phyloP scores from a whole-genome alignment of 1,139 yeast species.

The Candida dubliniensis region DNA sequence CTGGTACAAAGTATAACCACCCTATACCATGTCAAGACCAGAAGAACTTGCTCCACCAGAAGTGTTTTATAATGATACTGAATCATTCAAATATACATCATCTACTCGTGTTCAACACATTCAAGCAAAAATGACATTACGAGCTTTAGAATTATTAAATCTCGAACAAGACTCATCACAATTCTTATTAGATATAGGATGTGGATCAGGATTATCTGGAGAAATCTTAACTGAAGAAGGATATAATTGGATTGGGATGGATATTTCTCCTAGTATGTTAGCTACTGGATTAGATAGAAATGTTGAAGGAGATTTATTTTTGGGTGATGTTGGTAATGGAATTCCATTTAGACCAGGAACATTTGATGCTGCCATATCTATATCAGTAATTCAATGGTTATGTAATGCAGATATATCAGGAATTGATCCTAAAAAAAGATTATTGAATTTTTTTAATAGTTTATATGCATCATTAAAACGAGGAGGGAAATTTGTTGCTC shows the following conservation, averaged over 20 bases:
- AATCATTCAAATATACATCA: constrained; percentile 84
- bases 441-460: constrained; percentile 81
- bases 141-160: constrained; percentile 86
- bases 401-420: constrained; percentile 89
- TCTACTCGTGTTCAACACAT: constrained; percentile 97
- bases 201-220: constrained; percentile 96
- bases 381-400: constrained; percentile 96
- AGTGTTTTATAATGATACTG: constrained; percentile 86
- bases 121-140: constrained; percentile 94
- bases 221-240: constrained; percentile 94
- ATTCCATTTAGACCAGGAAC: constrained; percentile 95
- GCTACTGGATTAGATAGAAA: constrained; percentile 92
- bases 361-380: constrained; percentile 94
- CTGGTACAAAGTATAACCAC: neutral
- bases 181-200: constrained; percentile 85
- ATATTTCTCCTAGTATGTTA: constrained; percentile 92
- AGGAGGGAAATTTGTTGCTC: constrained; percentile 97
- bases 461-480: constrained; percentile 81
- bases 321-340: constrained; percentile 92
- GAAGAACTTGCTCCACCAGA: constrained; percentile 98
- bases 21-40: constrained; percentile 88
- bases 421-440: constrained; percentile 84
- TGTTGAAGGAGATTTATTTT: constrained; percentile 87
- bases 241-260: constrained; percentile 95
- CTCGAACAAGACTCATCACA: constrained; percentile 63